These are phyloP conservation scores for Tubosaeta brunneosetosa DNA, from an alignment of 768 basidiomycete genomes.

Conservation along the genomic window DNA sequence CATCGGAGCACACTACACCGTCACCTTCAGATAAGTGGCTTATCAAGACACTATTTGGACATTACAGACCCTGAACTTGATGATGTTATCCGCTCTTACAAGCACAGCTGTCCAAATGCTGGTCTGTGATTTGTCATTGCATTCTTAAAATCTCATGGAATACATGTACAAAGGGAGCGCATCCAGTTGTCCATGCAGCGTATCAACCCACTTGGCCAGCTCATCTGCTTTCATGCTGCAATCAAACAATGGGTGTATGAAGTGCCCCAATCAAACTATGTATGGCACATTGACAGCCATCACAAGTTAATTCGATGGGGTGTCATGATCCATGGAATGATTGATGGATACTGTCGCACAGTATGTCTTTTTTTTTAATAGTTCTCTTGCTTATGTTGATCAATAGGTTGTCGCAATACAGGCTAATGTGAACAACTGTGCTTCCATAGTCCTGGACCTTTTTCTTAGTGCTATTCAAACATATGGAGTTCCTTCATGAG, in stretches of 20 bases:
- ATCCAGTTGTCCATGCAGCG: neutral
- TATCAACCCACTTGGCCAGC: neutral
- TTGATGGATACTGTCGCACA: neutral
- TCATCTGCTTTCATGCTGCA: neutral
- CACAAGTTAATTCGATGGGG: neutral
- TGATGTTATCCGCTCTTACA: constrained; percentile 6
- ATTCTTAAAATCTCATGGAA: neutral
- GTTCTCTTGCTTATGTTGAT: neutral
- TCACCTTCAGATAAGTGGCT: constrained; percentile 7
- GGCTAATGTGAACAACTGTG: neutral
- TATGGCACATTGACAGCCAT: neutral
- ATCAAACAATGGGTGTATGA: neutral
- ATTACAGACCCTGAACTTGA: constrained; percentile 20
- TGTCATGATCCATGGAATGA: neutral
- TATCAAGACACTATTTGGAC: constrained; percentile 7
- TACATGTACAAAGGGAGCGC: neutral
- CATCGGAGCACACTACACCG: constrained; percentile 11
- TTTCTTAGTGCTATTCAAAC: no score
- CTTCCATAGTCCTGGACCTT: no score
- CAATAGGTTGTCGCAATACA: neutral
- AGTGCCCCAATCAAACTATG: neutral
- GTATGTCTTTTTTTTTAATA: neutral
- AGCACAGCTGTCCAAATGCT: neutral
- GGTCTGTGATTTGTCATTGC: constrained; percentile 13
- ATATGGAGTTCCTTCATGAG: no score